phyloP scores from a whole-genome alignment of 495 filamentous ascomycete genomes.

The Penicillium cinerascens region DNA sequence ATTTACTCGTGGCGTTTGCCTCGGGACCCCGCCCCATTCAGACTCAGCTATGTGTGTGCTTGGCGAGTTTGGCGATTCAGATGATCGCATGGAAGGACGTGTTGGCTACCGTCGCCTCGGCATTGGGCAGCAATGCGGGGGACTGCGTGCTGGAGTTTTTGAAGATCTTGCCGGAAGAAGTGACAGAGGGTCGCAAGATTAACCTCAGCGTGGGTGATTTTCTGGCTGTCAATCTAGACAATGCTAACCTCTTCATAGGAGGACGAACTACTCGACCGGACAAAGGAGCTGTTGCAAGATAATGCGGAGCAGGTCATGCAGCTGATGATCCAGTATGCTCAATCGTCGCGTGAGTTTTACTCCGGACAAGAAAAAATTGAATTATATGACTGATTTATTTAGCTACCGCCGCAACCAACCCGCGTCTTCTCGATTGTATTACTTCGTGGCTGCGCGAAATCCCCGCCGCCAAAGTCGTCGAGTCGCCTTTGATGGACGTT shows the following conservation, averaged over 20 bases:
- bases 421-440: constrained; percentile 88
- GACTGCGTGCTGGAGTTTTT: constrained; percentile 93
- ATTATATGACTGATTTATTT: constrained; percentile 1
- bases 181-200: constrained; percentile 98
- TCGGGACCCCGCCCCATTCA: constrained; percentile 85
- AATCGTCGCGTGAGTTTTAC: constrained; percentile 72
- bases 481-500: constrained; percentile 77
- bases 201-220: constrained; percentile 84
- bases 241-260: constrained; percentile 54
- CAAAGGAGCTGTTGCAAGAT: constrained; percentile 80
- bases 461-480: constrained; percentile 75
- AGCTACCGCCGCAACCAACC: constrained; percentile 74
- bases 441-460: constrained; percentile 95
- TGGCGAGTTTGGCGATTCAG: constrained; percentile 92
- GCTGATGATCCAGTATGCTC: constrained; percentile 81
- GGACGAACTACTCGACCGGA: constrained; percentile 81
- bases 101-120: constrained; percentile 69
- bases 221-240: neutral
- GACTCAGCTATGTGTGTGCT: constrained; percentile 90
- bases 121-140: constrained; percentile 71
- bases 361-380: neutral
- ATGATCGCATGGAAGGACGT: constrained; percentile 97
- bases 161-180: constrained; percentile 94
- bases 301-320: constrained; percentile 84
- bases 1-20: constrained; percentile 71